These are phyloP conservation scores for Mortierella sp. DNA, from an alignment of 371 early-diverging fungal species.

Conservation along the genomic window DNA sequence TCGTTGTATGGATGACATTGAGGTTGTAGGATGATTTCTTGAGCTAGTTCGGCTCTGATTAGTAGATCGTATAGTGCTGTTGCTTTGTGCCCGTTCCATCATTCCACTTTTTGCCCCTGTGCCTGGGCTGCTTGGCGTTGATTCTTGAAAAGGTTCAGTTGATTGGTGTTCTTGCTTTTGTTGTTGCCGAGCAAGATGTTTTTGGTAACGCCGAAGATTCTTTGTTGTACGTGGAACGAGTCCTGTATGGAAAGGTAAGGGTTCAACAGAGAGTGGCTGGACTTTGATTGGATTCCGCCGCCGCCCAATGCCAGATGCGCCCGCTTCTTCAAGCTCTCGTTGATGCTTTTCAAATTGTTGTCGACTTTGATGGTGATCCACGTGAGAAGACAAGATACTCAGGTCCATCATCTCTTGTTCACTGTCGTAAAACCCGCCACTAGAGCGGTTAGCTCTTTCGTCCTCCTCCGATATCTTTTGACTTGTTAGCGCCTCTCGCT, in stretches of 20 bases:
- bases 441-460: constrained; percentile 10
- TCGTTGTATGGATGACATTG: constrained; percentile 15
- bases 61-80: constrained; percentile 4
- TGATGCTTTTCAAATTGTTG: constrained; percentile 27
- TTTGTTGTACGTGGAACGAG: constrained; percentile 39
- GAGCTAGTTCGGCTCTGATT: not conserved
- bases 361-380: constrained; percentile 24
- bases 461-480: constrained; percentile 10
- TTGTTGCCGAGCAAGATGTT: constrained; percentile 20
- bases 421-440: constrained; percentile 30
- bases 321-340: constrained; percentile 4
- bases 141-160: not conserved
- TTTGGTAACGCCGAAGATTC: constrained; percentile 37
- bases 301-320: not conserved
- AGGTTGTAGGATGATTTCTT: constrained; percentile 12
- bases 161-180: constrained; percentile 12
- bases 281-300: constrained; percentile 43
- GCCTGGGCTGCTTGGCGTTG: not conserved
- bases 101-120: not conserved
- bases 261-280: constrained; percentile 48
- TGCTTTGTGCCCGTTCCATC: not conserved
- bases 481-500: constrained; percentile 27
- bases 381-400: constrained; percentile 16
- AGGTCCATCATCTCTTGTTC: constrained; percentile 41
- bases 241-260: constrained; percentile 43